phyloP scores from a whole-genome alignment of 257 asterid genomes.

The Solanum acaule region DNA sequence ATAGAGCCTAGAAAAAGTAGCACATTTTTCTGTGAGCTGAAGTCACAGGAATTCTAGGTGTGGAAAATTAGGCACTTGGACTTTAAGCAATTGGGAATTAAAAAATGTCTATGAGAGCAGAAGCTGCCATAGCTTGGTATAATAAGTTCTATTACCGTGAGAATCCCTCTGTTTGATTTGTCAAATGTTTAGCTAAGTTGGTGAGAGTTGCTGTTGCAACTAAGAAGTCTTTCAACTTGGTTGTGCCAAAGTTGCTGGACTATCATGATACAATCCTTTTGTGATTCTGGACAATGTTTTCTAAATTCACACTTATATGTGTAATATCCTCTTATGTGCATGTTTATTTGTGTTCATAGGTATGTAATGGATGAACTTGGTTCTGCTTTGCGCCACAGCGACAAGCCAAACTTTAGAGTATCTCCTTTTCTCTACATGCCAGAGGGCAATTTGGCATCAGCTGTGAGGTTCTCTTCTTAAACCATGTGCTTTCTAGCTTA shows the following conservation, averaged over 20 bases:
- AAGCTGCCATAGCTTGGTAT: background rate
- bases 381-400: conserved; percentile 92
- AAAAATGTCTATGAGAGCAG: background rate
- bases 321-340: background rate
- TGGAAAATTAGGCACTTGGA: background rate
- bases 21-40: background rate
- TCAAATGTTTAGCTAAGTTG: background rate
- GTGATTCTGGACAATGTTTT: background rate
- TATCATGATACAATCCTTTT: background rate
- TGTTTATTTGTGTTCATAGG: conserved; percentile 30
- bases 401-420: conserved; percentile 78
- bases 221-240: background rate
- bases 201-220: background rate
- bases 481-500: conserved; percentile 11
- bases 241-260: background rate
- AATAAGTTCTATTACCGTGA: background rate
- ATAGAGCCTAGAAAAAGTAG: background rate
- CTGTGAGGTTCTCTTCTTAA: conserved; percentile 59
- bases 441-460: conserved; percentile 81
- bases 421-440: conserved; percentile 98
- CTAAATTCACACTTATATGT: background rate
- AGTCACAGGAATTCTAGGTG: background rate
- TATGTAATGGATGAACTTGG: conserved; percentile 99
- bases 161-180: background rate
- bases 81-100: background rate